These are phyloP conservation scores for Cadophora sp. DNA, from an alignment of 2,329 filamentous ascomycete species.

Conservation along the genomic window DNA sequence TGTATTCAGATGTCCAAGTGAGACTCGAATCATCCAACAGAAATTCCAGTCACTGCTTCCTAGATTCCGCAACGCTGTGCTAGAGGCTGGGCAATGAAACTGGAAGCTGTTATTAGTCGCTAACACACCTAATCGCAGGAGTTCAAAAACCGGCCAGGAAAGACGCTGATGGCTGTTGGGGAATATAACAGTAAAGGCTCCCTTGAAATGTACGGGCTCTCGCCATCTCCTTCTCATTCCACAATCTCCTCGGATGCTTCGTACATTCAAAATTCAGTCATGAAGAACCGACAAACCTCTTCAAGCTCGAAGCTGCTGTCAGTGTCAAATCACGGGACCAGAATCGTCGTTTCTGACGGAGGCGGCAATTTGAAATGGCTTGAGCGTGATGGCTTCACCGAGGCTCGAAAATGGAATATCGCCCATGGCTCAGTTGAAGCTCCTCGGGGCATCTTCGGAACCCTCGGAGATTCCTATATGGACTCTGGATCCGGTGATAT, in stretches of 20 bases:
- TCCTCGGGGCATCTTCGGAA: conserved; percentile 57
- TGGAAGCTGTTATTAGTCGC: background rate
- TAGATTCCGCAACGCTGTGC: background rate
- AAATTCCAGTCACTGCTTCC: background rate
- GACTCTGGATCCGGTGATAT: conserved; percentile 69
- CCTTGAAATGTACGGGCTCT: conserved; percentile 81
- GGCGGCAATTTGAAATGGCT: conserved; percentile 89
- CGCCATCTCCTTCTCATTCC: conserved; percentile 42
- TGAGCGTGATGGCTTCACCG: conserved; percentile 78
- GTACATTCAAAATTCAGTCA: conserved; percentile 55
- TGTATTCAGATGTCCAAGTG: background rate
- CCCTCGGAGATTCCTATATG: conserved; percentile 48
- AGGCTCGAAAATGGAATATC: conserved; percentile 61
- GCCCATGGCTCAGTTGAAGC: conserved; percentile 59
- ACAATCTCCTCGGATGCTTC: conserved; percentile 43
- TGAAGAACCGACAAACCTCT: conserved; percentile 84
- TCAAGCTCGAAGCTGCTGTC: conserved; percentile 82
- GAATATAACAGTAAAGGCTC: conserved; percentile 93
- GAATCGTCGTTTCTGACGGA: conserved; percentile 83
- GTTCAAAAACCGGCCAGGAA: conserved; percentile 60
- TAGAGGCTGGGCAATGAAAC: too few species aligned
- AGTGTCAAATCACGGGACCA: conserved; percentile 80
- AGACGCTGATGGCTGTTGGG: conserved; percentile 81
- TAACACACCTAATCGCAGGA: conserved; percentile 35
- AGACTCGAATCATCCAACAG: background rate